A percentile compares a stretch with the other conserved stretches of the same genome.
Evolutionary conservation across 2,329 filamentous ascomycete species (phyloP).

Genomic region (Alternaria angustiovoidea): DNA sequence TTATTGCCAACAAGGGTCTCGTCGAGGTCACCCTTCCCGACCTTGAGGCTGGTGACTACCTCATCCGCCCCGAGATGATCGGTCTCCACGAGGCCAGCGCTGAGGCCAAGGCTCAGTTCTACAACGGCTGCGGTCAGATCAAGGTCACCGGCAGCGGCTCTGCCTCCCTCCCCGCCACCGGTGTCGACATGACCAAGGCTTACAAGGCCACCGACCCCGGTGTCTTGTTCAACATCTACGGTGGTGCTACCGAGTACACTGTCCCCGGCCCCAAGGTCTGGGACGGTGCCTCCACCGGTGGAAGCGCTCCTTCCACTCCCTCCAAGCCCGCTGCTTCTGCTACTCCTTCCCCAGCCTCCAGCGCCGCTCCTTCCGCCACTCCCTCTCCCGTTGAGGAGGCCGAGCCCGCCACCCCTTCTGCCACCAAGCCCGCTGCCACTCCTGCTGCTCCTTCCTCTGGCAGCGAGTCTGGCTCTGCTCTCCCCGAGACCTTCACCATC

Average conservation of each 20-base stretch:
- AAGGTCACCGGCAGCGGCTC: constrained; percentile 45
- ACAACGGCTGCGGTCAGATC: constrained; percentile 55
- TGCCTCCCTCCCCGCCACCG: constrained; percentile 37
- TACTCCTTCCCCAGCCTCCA: constrained; percentile 10
- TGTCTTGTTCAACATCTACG: constrained; percentile 54
- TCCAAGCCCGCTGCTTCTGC: constrained; percentile 10
- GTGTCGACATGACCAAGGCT: constrained; percentile 57
- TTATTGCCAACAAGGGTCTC: constrained; percentile 52
- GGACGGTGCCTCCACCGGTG: constrained; percentile 32
- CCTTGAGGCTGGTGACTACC: constrained; percentile 51
- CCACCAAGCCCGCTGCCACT: constrained; percentile 10
- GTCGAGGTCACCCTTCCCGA: constrained; percentile 51
- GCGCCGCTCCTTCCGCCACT: constrained; percentile 18
- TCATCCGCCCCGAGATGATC: constrained; percentile 55
- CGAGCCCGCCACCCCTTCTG: constrained; percentile 15
- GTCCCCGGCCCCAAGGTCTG: constrained; percentile 53
- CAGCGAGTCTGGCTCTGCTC: constrained; percentile 27
- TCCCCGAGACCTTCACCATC: constrained; percentile 42
- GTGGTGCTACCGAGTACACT: constrained; percentile 41
- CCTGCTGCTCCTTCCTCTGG: constrained; percentile 19
- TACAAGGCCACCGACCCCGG: constrained; percentile 52
- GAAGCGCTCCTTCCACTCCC: constrained; percentile 22
- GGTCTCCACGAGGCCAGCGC: constrained; percentile 51
- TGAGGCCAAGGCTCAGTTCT: constrained; percentile 52
- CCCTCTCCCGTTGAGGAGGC: constrained; percentile 12